phyloP scores from a whole-genome alignment of 768 basidiomycete genomes.

The Trametopsis cervina region DNA sequence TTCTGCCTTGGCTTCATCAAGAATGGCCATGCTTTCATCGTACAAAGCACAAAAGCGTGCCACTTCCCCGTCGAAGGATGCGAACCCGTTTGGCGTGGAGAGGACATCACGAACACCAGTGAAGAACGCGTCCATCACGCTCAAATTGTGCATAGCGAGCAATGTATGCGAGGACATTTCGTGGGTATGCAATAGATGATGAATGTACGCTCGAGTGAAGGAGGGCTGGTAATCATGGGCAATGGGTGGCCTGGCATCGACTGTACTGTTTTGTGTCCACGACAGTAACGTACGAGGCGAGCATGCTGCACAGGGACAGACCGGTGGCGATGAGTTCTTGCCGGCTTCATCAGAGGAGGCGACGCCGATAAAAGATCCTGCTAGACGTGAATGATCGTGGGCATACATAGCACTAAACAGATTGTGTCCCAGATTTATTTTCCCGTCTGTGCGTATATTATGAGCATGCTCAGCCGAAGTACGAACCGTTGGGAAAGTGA shows the following conservation, averaged over 20 bases:
- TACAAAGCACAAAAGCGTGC: slow-evolving; percentile 43
- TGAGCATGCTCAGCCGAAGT: no score
- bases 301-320: slow-evolving; percentile 53
- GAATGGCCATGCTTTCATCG: slow-evolving; percentile 38
- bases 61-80: slow-evolving; percentile 39
- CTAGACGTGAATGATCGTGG: slow-evolving; percentile 52
- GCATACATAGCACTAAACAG: slow-evolving; percentile 55
- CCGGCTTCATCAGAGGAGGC: slow-evolving; percentile 4
- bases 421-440: slow-evolving; percentile 61
- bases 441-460: slow-evolving; percentile 10
- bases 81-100: slow-evolving; percentile 6
- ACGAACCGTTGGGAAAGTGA: slow-evolving; percentile 67
- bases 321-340: neutral
- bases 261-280: slow-evolving; percentile 37
- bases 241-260: slow-evolving; percentile 26
- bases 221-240: slow-evolving; percentile 25
- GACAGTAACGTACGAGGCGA: slow-evolving; percentile 34
- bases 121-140: slow-evolving; percentile 61
- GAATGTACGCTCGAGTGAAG: slow-evolving; percentile 59
- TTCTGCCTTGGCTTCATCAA: slow-evolving; percentile 42
- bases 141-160: slow-evolving; percentile 69
- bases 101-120: slow-evolving; percentile 41
- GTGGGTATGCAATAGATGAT: slow-evolving; percentile 82
- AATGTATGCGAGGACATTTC: slow-evolving; percentile 84
- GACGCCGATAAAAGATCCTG: slow-evolving; percentile 32